Percentiles rank a stretch among this genome's conserved stretches.
These are phyloP conservation scores for Backusella morwellensis DNA, from an alignment of 192 early-diverging fungal genomes.

Conservation along the genomic window DNA sequence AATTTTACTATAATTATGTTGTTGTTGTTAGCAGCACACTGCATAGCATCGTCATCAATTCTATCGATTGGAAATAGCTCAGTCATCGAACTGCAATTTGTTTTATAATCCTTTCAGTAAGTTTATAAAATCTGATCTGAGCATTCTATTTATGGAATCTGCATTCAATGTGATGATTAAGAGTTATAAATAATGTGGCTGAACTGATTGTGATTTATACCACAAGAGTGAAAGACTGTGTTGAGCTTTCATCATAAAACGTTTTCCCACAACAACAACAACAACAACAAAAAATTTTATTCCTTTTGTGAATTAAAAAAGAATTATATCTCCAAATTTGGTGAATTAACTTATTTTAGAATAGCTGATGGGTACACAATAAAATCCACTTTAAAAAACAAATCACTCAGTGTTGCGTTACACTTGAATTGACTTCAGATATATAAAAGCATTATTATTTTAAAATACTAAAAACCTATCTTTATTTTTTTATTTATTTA, in stretches of 20 bases:
- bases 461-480: background rate
- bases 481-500: background rate
- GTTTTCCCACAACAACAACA: background rate
- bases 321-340: conserved; percentile 2
- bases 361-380: background rate
- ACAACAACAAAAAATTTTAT: too few relatives aligned
- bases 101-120: background rate
- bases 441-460: background rate
- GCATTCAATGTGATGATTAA: background rate
- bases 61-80: background rate
- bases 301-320: background rate
- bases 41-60: background rate
- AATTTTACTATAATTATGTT: background rate
- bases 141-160: background rate
- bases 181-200: background rate
- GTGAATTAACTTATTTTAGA: conserved; percentile 7
- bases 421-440: background rate
- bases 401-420: background rate
- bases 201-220: background rate
- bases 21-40: background rate
- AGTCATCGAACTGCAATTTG: background rate
- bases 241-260: background rate
- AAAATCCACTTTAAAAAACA: background rate
- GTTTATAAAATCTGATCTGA: background rate
- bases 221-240: background rate